phyloP scores from a whole-genome alignment of 306 rosid genomes.

The Corylus americana region DNA sequence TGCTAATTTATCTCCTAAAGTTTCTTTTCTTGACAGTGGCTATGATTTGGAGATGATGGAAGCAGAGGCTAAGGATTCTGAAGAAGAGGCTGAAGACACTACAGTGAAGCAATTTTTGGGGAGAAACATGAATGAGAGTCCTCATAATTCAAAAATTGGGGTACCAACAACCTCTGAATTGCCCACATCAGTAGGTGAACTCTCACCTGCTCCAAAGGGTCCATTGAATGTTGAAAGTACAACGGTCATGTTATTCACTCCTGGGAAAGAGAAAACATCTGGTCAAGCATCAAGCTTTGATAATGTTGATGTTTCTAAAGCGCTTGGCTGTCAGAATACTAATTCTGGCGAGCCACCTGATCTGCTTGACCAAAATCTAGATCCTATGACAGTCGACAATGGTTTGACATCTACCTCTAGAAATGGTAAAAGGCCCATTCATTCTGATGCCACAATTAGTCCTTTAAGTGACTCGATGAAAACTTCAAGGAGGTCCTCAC shows the following conservation, averaged over 20 bases:
- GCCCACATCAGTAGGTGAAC: slow-evolving; percentile 31
- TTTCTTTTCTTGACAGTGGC: slow-evolving; percentile 61
- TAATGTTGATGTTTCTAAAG: slow-evolving; percentile 28
- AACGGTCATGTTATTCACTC: slow-evolving; percentile 9
- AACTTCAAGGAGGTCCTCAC: slow-evolving; percentile 40
- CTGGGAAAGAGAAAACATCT: slow-evolving; percentile 27
- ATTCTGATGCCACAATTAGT: slow-evolving; percentile 39
- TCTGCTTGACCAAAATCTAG: slow-evolving; percentile 27
- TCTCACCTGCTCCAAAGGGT: slow-evolving; percentile 34
- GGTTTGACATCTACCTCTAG: slow-evolving; percentile 32
- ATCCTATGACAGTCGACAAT: slow-evolving; percentile 25
- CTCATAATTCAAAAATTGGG: slow-evolving; percentile 39
- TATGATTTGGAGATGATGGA: slow-evolving; percentile 69
- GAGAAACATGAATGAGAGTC: slow-evolving; percentile 41
- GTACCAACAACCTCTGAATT: slow-evolving; percentile 26
- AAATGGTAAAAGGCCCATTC: slow-evolving; percentile 38
- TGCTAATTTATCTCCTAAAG: slow-evolving; percentile 23
- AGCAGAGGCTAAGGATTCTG: slow-evolving; percentile 94
- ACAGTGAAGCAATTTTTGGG: slow-evolving; percentile 40
- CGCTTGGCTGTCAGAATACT: slow-evolving; percentile 15
- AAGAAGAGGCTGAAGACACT: slow-evolving; percentile 64
- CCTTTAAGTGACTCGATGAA: slow-evolving; percentile 42
- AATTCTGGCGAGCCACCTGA: slow-evolving; percentile 30
- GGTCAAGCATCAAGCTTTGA: slow-evolving; percentile 24
- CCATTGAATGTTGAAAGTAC: slow-evolving; percentile 16